These are phyloP conservation scores for Scheffersomyces quercinus DNA, from an alignment of 1,139 yeast genomes.

Conservation along the genomic window DNA sequence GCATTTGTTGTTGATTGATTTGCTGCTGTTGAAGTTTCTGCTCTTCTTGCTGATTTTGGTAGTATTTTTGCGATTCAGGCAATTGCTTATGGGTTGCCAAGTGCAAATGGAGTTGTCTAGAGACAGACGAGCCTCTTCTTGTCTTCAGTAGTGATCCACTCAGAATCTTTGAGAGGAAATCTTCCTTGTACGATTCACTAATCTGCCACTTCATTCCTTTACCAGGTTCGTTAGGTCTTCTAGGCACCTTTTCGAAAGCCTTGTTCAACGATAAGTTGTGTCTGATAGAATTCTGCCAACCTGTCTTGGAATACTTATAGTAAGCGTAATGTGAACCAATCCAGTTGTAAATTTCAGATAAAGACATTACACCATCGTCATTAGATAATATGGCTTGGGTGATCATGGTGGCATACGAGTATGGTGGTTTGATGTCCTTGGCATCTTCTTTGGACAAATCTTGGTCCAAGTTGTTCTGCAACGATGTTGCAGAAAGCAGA, in stretches of 20 bases:
- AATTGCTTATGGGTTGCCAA: conserved; percentile 68
- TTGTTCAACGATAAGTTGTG: conserved; percentile 80
- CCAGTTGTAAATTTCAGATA: conserved; percentile 92
- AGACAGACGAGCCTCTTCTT: conserved; percentile 78
- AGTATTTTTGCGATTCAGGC: conserved; percentile 50
- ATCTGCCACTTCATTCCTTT: conserved; percentile 99
- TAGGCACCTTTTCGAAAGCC: conserved; percentile 92
- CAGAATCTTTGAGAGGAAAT: conserved; percentile 75
- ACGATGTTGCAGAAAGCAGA: conserved; percentile 40
- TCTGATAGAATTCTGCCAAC: conserved; percentile 86
- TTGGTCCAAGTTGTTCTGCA: conserved; percentile 55
- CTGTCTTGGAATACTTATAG: conserved; percentile 90
- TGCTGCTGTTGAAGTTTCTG: conserved; percentile 14
- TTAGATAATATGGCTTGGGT: conserved; percentile 94
- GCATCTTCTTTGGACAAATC: conserved; percentile 88
- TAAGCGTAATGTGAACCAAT: conserved; percentile 85
- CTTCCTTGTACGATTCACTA: conserved; percentile 78
- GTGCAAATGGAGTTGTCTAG: conserved; percentile 75
- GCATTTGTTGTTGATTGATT: conserved; percentile 12
- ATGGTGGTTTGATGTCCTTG: conserved; percentile 93
- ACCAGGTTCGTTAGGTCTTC: conserved; percentile 95
- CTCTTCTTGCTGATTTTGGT: conserved; percentile 19
- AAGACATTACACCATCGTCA: conserved; percentile 81
- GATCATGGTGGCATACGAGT: conserved; percentile 96
- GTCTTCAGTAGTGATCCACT: conserved; percentile 72